These are phyloP conservation scores for Metarhizium sp. DNA, from an alignment of 2,329 filamentous ascomycete genomes.

Conservation along the genomic window DNA sequence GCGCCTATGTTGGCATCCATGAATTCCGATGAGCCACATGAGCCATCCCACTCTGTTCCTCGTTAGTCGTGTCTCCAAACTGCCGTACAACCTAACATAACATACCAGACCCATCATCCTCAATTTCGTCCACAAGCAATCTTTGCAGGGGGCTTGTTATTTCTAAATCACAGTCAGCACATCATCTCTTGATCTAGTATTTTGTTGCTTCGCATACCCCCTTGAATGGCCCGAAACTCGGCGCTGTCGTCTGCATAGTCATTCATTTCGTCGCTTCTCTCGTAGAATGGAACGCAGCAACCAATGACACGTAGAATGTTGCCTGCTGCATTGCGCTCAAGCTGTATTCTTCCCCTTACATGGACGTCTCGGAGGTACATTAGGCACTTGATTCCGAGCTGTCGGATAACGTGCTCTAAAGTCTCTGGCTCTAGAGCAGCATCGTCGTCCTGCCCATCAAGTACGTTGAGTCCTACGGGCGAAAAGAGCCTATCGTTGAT, in stretches of 20 bases:
- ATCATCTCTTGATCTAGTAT: background rate
- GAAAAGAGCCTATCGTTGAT: conserved; percentile 34
- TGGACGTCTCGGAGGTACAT: conserved; percentile 37
- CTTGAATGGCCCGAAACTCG: conserved; percentile 17
- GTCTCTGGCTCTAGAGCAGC: background rate
- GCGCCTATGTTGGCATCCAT: conserved; percentile 41
- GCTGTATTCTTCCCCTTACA: conserved; percentile 29
- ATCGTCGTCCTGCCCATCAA: background rate
- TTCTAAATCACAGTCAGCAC: conserved; percentile 15
- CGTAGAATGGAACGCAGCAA: conserved; percentile 32
- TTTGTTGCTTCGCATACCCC: conserved; percentile 14
- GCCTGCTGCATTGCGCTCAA: conserved; percentile 32
- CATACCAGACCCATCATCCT: conserved; percentile 50
- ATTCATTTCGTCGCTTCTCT: conserved; percentile 18
- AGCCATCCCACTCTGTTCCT: conserved; percentile 44
- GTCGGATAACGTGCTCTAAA: conserved; percentile 19
- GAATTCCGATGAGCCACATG: conserved; percentile 43
- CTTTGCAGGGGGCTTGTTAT: conserved; percentile 40
- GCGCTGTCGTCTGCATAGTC: conserved; percentile 18
- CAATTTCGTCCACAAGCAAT: conserved; percentile 47
- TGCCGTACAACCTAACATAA: background rate
- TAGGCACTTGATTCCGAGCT: conserved; percentile 37
- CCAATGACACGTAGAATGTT: conserved; percentile 33
- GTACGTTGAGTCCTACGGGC: conserved; percentile 14
- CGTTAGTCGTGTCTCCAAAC: conserved; percentile 11